Conservation (phyloP, 345 rosid species). For the Citrus australasica region DNA sequence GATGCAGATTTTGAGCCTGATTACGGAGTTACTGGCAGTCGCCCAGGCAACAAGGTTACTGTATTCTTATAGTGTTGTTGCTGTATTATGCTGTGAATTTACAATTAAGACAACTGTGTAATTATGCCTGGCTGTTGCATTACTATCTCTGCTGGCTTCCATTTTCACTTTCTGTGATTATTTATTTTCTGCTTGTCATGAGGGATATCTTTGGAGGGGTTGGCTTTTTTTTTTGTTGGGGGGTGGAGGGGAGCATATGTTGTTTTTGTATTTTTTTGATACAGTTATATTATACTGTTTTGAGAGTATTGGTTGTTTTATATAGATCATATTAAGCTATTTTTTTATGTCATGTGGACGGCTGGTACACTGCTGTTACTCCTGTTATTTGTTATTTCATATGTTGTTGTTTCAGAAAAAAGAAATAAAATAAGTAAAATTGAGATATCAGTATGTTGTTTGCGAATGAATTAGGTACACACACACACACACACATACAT, state of each 20-base stretch:
- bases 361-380: not conserved
- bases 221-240: too few relatives aligned
- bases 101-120: not conserved
- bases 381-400: not conserved
- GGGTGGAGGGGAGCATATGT: not conserved
- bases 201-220: not conserved
- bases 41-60: conserved; percentile 55
- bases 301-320: not conserved
- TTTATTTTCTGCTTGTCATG: not conserved
- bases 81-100: not conserved
- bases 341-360: not conserved
- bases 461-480: not conserved
- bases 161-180: not conserved
- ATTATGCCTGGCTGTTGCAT: not conserved
- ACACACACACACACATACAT: too few relatives aligned
- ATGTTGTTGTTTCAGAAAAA: not conserved
- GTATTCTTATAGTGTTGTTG: not conserved
- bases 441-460: not conserved
- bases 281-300: not conserved
- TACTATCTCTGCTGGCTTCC: not conserved
- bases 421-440: not conserved
- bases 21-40: conserved; percentile 39
- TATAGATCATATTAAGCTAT: not conserved
- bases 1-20: conserved; percentile 98
- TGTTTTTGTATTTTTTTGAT: not conserved